Evolutionary conservation across 2,329 filamentous ascomycete genomes (phyloP), one percentile per base, ranked within the genome.

Genomic region (Sporothrix curviconia): DNA sequence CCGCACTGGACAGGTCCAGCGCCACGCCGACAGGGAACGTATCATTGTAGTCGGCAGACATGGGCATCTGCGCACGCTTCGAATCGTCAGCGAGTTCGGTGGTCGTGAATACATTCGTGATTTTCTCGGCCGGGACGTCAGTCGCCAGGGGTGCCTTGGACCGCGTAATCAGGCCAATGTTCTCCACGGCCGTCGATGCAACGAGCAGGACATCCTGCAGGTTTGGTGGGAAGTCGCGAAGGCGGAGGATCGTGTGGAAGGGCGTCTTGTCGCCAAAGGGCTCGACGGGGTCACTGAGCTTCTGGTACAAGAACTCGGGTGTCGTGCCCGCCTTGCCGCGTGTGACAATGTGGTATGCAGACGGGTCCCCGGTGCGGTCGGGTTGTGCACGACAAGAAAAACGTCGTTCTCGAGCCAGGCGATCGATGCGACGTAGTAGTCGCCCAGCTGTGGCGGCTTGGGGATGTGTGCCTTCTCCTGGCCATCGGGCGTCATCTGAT

Each of bases 401-500:
- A 92, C 75, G 64, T 95, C 76, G 64, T 94, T 96, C 66, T 94
- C 89, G 19, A 97, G 79, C 94, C 95, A 99, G 37, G 81, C 80
- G 40, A 99, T 78, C 15, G 87, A 87, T 4, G 90, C 89, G 3
- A 95, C 89, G 71, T 90, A 84, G 67, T 82, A 84, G 77, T 82
- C 64, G 69, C 75, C 78, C 7, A 94, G 66, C 58, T 79, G 79
- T 6, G 89, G 84, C 3, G 92, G 90, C 59, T 83, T 83, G 24
- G 92, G 90, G 47, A 99, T 89, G 54, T 85, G 79, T 36, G 80
- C 91, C 72, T 92, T 94, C 28, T 82, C 78, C 40, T 80, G 80
- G 47, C 92, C 92, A 64, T 90, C 83, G 0, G 88, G 89, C 7
- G 89, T 90, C 81, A 97, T 86, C 70, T 96, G 92, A 57, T 82